These are phyloP conservation scores for Pontederia crassipes DNA, from an alignment of 176 grass and related monocot species.

Conservation along the genomic window DNA sequence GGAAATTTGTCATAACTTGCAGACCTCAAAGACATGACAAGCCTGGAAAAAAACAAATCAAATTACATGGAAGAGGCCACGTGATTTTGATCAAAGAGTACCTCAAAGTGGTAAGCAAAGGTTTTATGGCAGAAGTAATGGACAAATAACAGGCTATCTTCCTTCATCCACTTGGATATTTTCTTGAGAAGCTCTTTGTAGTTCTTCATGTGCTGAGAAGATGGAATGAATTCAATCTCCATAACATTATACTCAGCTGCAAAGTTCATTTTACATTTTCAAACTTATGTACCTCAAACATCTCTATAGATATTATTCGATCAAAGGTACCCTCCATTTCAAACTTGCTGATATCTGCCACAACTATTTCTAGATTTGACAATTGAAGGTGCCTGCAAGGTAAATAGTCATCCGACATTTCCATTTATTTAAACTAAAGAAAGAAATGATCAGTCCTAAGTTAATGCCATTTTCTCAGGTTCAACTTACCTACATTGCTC, in stretches of 20 bases:
- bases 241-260: constrained; percentile 1
- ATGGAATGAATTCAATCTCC: background rate
- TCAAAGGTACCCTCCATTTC: constrained; percentile 89
- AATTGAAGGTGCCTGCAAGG: constrained; percentile 52
- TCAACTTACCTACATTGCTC: constrained; percentile 57
- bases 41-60: too few species aligned
- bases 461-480: background rate
- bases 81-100: constrained; percentile 18
- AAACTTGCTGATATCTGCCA: constrained; percentile 86
- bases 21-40: too few species aligned
- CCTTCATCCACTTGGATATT: constrained; percentile 89
- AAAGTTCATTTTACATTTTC: background rate
- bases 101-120: constrained; percentile 97
- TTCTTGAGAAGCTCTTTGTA: constrained; percentile 92
- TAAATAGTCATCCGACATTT: constrained; percentile 2
- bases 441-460: background rate
- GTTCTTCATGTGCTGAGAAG: constrained; percentile 92
- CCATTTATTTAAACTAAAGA: background rate
- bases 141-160: constrained; percentile 71
- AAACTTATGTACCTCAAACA: constrained; percentile 62
- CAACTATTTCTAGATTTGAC: constrained; percentile 80
- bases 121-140: constrained; percentile 91
- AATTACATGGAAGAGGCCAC: too few species aligned
- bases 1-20: too few species aligned
- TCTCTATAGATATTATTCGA: constrained; percentile 86